Percentiles rank a stretch among this genome's conserved stretches.
These are phyloP conservation scores for Hypoxylon perforatum DNA, from an alignment of 495 filamentous ascomycete species.

Conservation along the genomic window DNA sequence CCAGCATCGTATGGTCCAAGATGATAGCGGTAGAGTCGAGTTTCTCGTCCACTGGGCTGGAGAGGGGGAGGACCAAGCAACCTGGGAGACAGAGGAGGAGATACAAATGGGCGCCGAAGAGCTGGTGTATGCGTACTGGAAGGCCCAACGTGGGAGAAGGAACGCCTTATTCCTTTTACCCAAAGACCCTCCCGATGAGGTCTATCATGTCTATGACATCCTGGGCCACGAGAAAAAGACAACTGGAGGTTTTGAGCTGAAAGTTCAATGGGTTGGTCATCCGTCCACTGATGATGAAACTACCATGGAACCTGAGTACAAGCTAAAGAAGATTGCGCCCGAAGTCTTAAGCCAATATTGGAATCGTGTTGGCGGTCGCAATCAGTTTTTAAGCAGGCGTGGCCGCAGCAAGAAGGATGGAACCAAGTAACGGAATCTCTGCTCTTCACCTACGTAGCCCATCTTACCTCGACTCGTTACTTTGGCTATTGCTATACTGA, in stretches of 20 bases:
- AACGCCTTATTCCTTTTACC: slow-evolving; percentile 44
- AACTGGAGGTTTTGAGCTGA: slow-evolving; percentile 44
- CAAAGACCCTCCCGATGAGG: slow-evolving; percentile 40
- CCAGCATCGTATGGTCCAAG: slow-evolving; percentile 35
- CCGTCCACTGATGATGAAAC: slow-evolving; percentile 39
- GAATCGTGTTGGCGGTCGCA: slow-evolving; percentile 44
- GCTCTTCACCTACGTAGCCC: no score
- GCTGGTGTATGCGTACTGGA: slow-evolving; percentile 42
- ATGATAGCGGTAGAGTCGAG: slow-evolving; percentile 37
- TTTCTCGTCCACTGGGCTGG: slow-evolving; percentile 42
- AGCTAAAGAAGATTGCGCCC: slow-evolving; percentile 40
- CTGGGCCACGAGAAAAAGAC: slow-evolving; percentile 37
- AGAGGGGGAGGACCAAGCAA: slow-evolving; percentile 37
- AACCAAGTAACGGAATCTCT: no score
- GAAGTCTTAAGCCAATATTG: slow-evolving; percentile 35
- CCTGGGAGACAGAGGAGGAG: slow-evolving; percentile 45
- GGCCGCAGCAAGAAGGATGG: slow-evolving; percentile 40
- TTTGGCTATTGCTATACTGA: no score
- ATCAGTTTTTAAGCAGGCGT: slow-evolving; percentile 33
- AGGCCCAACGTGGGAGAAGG: slow-evolving; percentile 41
- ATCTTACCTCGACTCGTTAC: no score
- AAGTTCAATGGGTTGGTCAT: slow-evolving; percentile 48
- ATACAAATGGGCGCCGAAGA: slow-evolving; percentile 42
- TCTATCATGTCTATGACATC: slow-evolving; percentile 40
- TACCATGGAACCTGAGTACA: slow-evolving; percentile 39